Evolutionary conservation across 139 green algal species (phyloP).

Genomic region (Closterium sp.): DNA sequence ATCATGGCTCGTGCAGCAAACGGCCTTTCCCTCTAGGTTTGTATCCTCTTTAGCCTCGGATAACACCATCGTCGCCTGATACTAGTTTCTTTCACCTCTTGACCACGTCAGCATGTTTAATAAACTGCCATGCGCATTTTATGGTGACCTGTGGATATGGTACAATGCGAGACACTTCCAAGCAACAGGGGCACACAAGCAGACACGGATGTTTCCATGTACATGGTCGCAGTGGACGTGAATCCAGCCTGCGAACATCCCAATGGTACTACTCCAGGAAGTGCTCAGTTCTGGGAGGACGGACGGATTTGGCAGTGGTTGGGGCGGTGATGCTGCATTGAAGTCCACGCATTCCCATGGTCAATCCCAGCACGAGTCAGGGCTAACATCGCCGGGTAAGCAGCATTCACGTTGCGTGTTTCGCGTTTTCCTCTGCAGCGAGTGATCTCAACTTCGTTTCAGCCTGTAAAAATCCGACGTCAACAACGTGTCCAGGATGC

Average conservation of each 20-base stretch:
- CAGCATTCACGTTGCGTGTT: not conserved
- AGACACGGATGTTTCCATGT: too few species aligned
- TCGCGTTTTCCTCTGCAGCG: not conserved
- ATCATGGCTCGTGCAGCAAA: too few species aligned
- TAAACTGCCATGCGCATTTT: too few species aligned
- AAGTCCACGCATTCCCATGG: not conserved
- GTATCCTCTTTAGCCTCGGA: not conserved
- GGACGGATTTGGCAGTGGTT: not conserved
- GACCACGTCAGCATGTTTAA: too few species aligned
- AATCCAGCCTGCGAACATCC: too few species aligned
- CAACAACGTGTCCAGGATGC: not conserved
- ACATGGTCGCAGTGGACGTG: too few species aligned
- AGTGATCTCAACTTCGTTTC: not conserved
- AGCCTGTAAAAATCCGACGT: not conserved
- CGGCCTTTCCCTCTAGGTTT: not conserved
- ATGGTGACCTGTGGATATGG: too few species aligned
- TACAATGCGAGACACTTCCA: too few species aligned
- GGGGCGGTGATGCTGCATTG: not conserved
- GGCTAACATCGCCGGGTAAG: not conserved
- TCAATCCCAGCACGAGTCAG: not conserved
- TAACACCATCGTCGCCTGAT: not conserved
- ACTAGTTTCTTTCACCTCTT: too few species aligned
- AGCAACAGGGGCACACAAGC: too few species aligned
- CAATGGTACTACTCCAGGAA: not conserved
- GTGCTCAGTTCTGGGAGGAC: not conserved